Percentiles rank a stretch among this genome's conserved stretches.
Evolutionary conservation across 371 early-diverging fungal species (phyloP).

Genomic region (Rhizopus stolonifer): DNA sequence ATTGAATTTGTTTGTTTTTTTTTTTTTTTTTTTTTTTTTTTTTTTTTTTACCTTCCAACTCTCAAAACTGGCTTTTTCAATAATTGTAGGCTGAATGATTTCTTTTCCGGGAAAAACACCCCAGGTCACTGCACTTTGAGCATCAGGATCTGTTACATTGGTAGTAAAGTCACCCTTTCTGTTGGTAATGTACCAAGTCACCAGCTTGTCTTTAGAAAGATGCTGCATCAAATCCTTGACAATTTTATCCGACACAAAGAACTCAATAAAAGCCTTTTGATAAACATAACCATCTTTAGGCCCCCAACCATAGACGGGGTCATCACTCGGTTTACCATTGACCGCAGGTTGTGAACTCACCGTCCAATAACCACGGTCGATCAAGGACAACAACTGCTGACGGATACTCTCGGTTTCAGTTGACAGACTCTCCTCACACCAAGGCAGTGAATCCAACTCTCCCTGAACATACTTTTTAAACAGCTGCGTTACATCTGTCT

Average conservation of each 20-base stretch:
- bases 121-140: constrained; percentile 97
- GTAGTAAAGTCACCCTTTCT: constrained; percentile 82
- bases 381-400: constrained; percentile 62
- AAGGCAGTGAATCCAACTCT: constrained; percentile 75
- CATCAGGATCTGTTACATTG: constrained; percentile 74
- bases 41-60: constrained; percentile 72
- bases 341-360: constrained; percentile 97
- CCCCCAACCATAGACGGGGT: constrained; percentile 92
- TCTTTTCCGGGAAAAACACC: constrained; percentile 98
- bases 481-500: constrained; percentile 64
- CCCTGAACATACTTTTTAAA: constrained; percentile 79
- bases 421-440: constrained; percentile 83
- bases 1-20: too few species aligned
- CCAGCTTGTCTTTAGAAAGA: constrained; percentile 64
- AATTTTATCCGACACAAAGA: constrained; percentile 80
- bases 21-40: not conserved
- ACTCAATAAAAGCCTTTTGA: constrained; percentile 97
- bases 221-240: constrained; percentile 68
- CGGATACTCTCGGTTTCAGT: constrained; percentile 78
- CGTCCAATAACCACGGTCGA: constrained; percentile 81
- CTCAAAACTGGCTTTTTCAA: constrained; percentile 88
- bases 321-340: constrained; percentile 82
- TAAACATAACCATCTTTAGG: constrained; percentile 95
- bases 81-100: constrained; percentile 95
- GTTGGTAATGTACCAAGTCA: constrained; percentile 94